phyloP scores from a whole-genome alignment of 306 rosid species.

The Fagus sylvatica region DNA sequence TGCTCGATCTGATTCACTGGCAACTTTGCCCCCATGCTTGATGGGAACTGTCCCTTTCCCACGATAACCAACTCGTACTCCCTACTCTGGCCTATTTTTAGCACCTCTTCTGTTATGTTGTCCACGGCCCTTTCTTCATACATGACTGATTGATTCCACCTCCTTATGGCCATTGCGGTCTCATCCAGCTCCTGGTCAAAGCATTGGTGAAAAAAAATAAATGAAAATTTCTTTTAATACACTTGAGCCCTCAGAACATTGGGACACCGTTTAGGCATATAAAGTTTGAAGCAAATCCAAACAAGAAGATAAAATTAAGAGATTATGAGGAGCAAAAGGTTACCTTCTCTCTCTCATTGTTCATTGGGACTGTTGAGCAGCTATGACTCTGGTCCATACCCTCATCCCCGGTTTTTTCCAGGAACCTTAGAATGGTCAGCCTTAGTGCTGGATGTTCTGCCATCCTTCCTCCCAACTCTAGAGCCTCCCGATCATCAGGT shows the following conservation, averaged over 20 bases:
- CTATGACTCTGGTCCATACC: background rate
- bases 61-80: slow-evolving; percentile 33
- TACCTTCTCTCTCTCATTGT: slow-evolving; percentile 14
- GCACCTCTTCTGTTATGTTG: slow-evolving; percentile 29
- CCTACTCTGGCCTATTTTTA: slow-evolving; percentile 22
- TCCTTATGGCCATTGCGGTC: slow-evolving; percentile 8
- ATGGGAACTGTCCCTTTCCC: slow-evolving; percentile 27
- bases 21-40: slow-evolving; percentile 11
- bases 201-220: background rate
- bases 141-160: slow-evolving; percentile 25
- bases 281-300: too few species aligned
- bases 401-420: background rate
- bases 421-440: slow-evolving; percentile 31
- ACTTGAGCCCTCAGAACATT: too few species aligned
- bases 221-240: background rate
- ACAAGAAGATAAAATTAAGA: background rate
- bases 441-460: slow-evolving; percentile 34
- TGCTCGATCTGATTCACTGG: slow-evolving; percentile 16
- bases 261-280: too few species aligned
- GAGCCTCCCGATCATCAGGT: slow-evolving; percentile 36
- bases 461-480: slow-evolving; percentile 43
- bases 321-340: background rate
- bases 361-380: slow-evolving; percentile 1
- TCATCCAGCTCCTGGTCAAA: slow-evolving; percentile 38
- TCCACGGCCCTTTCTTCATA: slow-evolving; percentile 27